These are phyloP conservation scores for Liriodendron chinense DNA, from an alignment of 164 flowering plant species.

Conservation along the genomic window DNA sequence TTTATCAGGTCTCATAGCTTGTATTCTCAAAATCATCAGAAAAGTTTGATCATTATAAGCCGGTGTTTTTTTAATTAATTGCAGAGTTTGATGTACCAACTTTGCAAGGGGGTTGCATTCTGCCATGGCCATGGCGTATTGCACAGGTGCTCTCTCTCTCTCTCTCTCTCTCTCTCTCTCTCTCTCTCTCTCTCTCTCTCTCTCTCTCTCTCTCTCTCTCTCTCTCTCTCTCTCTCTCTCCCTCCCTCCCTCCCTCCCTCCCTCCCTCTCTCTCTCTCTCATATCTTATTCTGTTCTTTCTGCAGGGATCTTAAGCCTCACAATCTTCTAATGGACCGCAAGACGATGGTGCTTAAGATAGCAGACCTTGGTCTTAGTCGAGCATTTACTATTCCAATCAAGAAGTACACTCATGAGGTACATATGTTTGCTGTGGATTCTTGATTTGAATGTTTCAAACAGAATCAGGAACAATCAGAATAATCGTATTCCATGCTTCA, in stretches of 20 bases:
- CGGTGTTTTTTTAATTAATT: not conserved
- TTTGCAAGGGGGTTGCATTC: slow-evolving; percentile 91
- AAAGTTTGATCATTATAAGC: too few relatives aligned
- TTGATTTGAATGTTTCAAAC: not conserved
- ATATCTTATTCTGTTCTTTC: not conserved
- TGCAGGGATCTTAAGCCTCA: slow-evolving; percentile 93
- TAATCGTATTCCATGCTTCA: not conserved
- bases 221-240: not conserved
- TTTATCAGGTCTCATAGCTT: not conserved
- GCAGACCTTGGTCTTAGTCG: slow-evolving; percentile 95
- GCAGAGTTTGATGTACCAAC: slow-evolving; percentile 89
- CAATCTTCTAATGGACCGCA: slow-evolving; percentile 86
- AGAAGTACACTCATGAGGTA: slow-evolving; percentile 97
- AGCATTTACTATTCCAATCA: slow-evolving; percentile 72
- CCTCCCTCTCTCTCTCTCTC: not conserved
- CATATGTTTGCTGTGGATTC: not conserved
- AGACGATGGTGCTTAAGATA: slow-evolving; percentile 71
- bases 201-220: not conserved
- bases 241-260: not conserved
- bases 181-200: not conserved
- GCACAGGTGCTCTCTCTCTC: slow-evolving; percentile 49
- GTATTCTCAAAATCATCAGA: too few relatives aligned
- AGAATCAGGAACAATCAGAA: not conserved
- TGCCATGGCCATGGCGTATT: slow-evolving; percentile 91
- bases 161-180: not conserved